A percentile compares a stretch with the other conserved stretches of the same genome.
Conservation (phyloP, 805 yeast species). For the Myxozyma lipomycoides region DNA sequence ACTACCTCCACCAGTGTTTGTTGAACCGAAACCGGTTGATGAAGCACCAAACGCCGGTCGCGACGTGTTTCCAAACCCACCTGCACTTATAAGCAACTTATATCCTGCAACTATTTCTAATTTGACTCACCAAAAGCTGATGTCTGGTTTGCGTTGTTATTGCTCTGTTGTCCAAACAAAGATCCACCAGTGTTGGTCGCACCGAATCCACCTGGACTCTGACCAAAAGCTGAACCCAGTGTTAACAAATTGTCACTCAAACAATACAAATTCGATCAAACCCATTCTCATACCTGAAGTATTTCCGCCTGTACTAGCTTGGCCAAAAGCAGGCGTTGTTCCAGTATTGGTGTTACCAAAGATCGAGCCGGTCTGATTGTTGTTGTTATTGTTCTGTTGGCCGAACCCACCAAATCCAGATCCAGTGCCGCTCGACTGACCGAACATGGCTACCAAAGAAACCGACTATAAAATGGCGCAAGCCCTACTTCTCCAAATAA, state of each 20-base stretch:
- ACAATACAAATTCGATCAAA: too few species aligned
- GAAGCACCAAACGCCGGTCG: constrained; percentile 25
- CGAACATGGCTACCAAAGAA: constrained; percentile 17
- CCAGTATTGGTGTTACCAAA: constrained; percentile 13
- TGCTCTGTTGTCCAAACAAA: constrained; percentile 42
- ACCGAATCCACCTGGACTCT: constrained; percentile 5
- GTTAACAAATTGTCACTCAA: neutral
- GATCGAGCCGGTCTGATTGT: constrained; percentile 9
- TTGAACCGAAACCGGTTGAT: constrained; percentile 23
- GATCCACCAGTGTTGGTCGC: constrained; percentile 24
- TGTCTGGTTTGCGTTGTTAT: constrained; percentile 32
- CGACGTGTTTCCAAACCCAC: constrained; percentile 21
- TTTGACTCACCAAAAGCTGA: constrained; percentile 22
- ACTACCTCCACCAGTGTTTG: constrained; percentile 19
- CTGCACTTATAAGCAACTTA: constrained; percentile 7
- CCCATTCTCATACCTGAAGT: constrained; percentile 6
- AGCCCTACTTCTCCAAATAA: too few species aligned
- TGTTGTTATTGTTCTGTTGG: constrained; percentile 15
- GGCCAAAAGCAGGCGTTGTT: constrained; percentile 20
- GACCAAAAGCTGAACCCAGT: constrained; percentile 9
- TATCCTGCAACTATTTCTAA: neutral
- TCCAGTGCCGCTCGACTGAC: constrained; percentile 25
- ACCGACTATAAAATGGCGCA: neutral
- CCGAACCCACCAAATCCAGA: constrained; percentile 28
- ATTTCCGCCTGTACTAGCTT: constrained; percentile 5